Base-by-base conservation (phyloP, 192 early-diverging fungal genomes). In the Allomyces macrogynus region DNA sequence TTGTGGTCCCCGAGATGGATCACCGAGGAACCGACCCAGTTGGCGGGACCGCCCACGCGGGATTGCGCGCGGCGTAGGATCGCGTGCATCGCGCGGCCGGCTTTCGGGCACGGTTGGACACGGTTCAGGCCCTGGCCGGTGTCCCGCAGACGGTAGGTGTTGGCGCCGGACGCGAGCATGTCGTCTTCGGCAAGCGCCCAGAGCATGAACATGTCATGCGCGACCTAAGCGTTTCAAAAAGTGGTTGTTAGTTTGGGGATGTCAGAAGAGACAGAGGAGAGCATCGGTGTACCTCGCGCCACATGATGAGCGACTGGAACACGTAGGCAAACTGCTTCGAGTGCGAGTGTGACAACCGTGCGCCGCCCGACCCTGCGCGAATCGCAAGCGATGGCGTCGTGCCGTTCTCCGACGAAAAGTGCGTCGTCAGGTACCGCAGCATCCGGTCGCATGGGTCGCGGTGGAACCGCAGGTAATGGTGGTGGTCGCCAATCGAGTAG, bases 1-100 rank as follows among this genome's bases (percentile, higher is more conserved):
- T 97, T 99, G 73, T 87, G 89, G 75, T 99, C 94, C 23, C 94
- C 96, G 67, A 99, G 68, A 75, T 99, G 96, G 69, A 99, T 90
- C 65, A 97, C 93, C 20, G 89, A 88, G 24, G 87, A 89, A 12
- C 94, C 96, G 12, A 97, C 86, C 95, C 95, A 99, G 60, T 79
- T 78, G 32, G 32, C 32, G 4, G 32, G 32, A 8, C 32, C 32
- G 4, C 88, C 86, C 8, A 89, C 86, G 24, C 82, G 81, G 69
- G 83, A 77, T 43, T 94, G 91, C 22, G 93, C 90, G 24, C 89
- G 77, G 68, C 91, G 84, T 63, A 98, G 71, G 61, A 93, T 95
- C 8, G 77, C 82, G 68, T 98, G 95, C 83, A 95, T 95, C 5
- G 81, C 81, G 57, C 86, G 74, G 9, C 86, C 87, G 3, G 93